Conservation (phyloP, 129 eudicot species). For the Sambucus nigra region DNA sequence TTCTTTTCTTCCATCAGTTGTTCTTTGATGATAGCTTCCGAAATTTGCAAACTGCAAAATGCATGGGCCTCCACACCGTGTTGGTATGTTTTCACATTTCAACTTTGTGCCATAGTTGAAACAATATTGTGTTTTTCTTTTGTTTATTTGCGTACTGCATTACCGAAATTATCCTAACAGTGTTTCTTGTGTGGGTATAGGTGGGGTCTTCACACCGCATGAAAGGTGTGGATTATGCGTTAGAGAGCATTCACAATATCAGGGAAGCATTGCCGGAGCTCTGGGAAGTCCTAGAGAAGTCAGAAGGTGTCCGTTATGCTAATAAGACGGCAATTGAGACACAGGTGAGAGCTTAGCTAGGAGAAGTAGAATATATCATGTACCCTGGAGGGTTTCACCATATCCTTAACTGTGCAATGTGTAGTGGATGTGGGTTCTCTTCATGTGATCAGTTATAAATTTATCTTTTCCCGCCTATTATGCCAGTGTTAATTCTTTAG, state of each 20-base stretch:
- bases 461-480: too few relatives aligned
- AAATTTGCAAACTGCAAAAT: constrained; percentile 56
- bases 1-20: constrained; percentile 31
- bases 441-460: not conserved
- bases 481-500: too few relatives aligned
- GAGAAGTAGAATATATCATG: not conserved
- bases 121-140: too few relatives aligned
- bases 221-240: constrained; percentile 70
- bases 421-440: not conserved
- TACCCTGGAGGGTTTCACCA: not conserved
- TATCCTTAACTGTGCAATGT: not conserved
- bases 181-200: constrained; percentile 18
- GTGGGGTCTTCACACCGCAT: constrained; percentile 54
- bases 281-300: constrained; percentile 45
- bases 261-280: constrained; percentile 81
- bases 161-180: not conserved
- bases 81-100: constrained; percentile 32
- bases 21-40: constrained; percentile 86
- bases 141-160: not conserved
- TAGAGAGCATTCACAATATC: constrained; percentile 85
- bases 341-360: constrained; percentile 45
- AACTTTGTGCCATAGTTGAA: too few relatives aligned
- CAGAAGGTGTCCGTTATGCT: constrained; percentile 24
- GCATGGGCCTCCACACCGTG: constrained; percentile 56
- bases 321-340: constrained; percentile 56